These are phyloP conservation scores for Rickenella mellea DNA, from an alignment of 768 basidiomycete genomes.

Conservation along the genomic window DNA sequence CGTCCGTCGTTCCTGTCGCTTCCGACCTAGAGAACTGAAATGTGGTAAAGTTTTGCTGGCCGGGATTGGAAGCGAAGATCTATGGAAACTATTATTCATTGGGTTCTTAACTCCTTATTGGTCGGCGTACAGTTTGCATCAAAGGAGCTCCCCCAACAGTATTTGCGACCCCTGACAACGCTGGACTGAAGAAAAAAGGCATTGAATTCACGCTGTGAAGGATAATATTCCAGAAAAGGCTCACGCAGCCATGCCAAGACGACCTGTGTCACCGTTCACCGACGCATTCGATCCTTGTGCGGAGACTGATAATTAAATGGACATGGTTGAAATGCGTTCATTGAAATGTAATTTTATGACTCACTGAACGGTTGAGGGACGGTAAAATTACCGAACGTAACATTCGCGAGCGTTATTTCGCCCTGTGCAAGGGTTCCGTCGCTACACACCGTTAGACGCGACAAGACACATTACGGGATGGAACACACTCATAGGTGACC, in stretches of 20 bases:
- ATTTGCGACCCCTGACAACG: neutral
- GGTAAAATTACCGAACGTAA: neutral
- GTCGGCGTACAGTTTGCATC: too few relatives aligned
- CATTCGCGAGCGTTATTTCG: neutral
- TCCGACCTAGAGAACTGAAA: slow-evolving; percentile 9
- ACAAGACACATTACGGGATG: neutral
- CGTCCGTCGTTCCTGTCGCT: slow-evolving; percentile 7
- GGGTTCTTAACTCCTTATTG: neutral
- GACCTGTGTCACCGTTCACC: neutral
- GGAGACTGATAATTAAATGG: neutral
- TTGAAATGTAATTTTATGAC: neutral
- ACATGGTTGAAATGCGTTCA: neutral
- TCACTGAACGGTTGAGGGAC: neutral
- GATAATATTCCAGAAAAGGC: neutral
- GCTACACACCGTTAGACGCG: neutral
- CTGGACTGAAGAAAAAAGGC: neutral
- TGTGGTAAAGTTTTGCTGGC: slow-evolving; percentile 6
- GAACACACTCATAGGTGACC: neutral
- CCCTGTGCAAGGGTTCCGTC: neutral
- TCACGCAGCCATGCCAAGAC: neutral
- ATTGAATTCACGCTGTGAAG: neutral
- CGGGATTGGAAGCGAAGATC: neutral
- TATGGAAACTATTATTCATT: too few relatives aligned
- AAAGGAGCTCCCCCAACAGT: neutral
- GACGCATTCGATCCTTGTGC: neutral